Conservation (phyloP, 441 rosid species). For the Geranium incanum region DNA sequence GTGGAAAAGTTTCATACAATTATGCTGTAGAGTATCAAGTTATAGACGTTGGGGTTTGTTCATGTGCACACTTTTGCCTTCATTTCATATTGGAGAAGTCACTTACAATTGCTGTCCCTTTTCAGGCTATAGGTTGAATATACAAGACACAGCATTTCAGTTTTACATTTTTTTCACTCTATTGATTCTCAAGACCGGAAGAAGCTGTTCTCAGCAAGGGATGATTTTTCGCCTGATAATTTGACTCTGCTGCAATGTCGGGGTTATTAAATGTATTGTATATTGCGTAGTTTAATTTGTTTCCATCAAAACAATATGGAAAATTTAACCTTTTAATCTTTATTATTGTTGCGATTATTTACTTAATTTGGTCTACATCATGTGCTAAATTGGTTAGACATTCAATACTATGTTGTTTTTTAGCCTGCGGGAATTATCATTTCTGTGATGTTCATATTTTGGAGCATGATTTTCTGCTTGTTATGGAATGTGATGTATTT, state of each 20-base stretch:
- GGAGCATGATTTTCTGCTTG: conserved; percentile 3
- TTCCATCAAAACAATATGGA: conserved; percentile 9
- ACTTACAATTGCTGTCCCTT: conserved; percentile 27
- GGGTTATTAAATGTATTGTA: conserved; percentile 73
- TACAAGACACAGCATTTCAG: conserved; percentile 22
- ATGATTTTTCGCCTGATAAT: conserved; percentile 45
- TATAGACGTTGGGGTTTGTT: not conserved
- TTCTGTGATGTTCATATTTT: not conserved
- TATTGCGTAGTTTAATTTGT: conserved; percentile 13
- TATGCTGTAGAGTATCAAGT: not conserved
- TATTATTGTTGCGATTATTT: not conserved
- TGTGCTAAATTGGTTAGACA: not conserved
- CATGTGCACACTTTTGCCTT: not conserved
- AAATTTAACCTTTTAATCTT: not conserved
- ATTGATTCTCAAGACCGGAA: conserved; percentile 26
- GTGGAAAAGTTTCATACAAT: not conserved
- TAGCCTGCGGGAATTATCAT: not conserved
- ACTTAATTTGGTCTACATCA: not conserved
- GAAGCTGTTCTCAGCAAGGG: conserved; percentile 35
- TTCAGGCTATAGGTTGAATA: conserved; percentile 36
- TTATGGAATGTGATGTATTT: conserved; percentile 16
- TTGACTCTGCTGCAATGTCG: conserved; percentile 67
- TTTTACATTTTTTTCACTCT: conserved; percentile 18
- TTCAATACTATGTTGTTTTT: not conserved
- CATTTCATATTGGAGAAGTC: conserved; percentile 11